phyloP scores from a whole-genome alignment of 176 grass and related monocot species.

The Carex cristatella region DNA sequence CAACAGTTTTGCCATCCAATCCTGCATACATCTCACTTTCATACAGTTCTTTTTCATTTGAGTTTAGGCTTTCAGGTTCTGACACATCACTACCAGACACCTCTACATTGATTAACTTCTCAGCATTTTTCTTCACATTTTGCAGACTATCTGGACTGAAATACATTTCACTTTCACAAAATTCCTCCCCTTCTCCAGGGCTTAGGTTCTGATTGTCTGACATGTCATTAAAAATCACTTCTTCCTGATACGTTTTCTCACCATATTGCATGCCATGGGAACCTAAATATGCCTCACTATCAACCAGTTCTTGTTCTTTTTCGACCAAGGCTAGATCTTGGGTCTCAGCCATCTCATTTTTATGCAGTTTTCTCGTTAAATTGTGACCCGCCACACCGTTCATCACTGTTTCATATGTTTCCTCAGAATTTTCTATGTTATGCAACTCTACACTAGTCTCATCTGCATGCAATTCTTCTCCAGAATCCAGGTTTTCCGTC shows the following conservation, averaged over 20 bases:
- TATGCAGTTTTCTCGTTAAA: conserved; percentile 28
- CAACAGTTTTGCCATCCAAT: conserved; percentile 2
- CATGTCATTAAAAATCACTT: not conserved
- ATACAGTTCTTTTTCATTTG: not conserved
- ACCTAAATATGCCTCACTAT: not conserved
- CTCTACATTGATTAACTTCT: not conserved
- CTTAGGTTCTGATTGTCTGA: not conserved
- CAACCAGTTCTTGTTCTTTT: conserved; percentile 8
- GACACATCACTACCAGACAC: not conserved
- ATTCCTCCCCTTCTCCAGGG: not conserved
- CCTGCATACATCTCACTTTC: not conserved
- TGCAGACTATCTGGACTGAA: not conserved
- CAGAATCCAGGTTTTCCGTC: not conserved
- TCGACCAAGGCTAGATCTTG: not conserved
- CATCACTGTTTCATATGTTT: conserved; percentile 11
- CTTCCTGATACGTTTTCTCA: conserved; percentile 11
- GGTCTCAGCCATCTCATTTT: conserved; percentile 6
- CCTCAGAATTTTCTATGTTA: not conserved
- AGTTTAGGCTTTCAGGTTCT: conserved; percentile 3
- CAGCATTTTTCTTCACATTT: not conserved
- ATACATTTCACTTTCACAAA: conserved; percentile 7
- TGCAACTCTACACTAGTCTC: not conserved
- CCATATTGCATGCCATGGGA: conserved; percentile 18
- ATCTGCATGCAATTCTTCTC: conserved; percentile 25
- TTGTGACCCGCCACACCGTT: conserved; percentile 1